Base-by-base conservation (phyloP, 768 basidiomycete species). In the Leccinum rimulosum region DNA sequence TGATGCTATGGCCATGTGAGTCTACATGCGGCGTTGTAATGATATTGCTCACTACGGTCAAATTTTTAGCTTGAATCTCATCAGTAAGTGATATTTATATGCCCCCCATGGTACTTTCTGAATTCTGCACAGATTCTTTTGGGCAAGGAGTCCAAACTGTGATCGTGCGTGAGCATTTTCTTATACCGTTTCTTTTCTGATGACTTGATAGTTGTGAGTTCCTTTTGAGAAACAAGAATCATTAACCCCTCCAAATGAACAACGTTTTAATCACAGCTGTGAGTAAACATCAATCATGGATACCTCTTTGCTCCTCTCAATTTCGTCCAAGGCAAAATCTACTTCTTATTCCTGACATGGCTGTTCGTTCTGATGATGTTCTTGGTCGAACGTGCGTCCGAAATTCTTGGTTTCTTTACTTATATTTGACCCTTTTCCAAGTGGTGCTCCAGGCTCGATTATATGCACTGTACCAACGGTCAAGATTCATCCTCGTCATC, bases 201-300 rank as follows among this genome's bases (percentile, higher is more conserved):
- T 22, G 2, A 36, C 22, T 15, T 28, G 27, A 31, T 25, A 68
- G 66, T 66, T 59, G 64, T 68, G 52, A n/a, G 61, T 68, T 25
- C 8, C 11, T 28, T 8, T 35, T 11, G 19, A 50, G 33, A 10
- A 52, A 40, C 22, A n/a, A n/a, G 40, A 4, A 5, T 12, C 49
- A 17, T 43, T 27, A 9, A 33, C 19, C 7, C 9, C 22, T 36
- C 22, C 4, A 53, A 27, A 51, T 30, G 12, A 35, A 6, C 33
- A 38, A 38, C 6, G 15, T 15, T 15, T 7, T 22, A 22, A 22
- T 22, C 28, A 52, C 27, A 64, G 58, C 31, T 64, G 58, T 57
- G 31, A 56, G 61, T 36, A 36, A 11, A 31, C 5, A 27, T 40
- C 11, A 6, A 35, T 28, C 12, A 7, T 30, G 11, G 19, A 6